Percentiles rank a stretch among this genome's conserved stretches.
Conservation (phyloP, 2,329 filamentous ascomycete species). For the Cladophialophora exuberans region DNA sequence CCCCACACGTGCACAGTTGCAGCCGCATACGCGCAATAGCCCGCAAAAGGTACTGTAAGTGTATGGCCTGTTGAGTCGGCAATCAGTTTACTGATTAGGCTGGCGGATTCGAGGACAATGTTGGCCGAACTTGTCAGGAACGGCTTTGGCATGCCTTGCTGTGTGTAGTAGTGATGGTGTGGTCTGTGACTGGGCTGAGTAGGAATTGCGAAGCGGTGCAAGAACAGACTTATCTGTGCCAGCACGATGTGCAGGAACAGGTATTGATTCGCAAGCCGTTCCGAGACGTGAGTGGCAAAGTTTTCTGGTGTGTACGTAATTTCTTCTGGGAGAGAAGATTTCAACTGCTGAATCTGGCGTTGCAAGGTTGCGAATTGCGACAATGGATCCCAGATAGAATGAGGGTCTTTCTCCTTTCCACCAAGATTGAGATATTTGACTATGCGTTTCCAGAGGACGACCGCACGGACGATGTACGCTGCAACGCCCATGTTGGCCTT, state of each 20-base stretch:
- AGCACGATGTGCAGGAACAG: slow-evolving; percentile 88
- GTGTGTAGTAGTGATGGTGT: slow-evolving; percentile 36
- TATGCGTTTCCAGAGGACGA: slow-evolving; percentile 87
- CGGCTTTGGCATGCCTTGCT: slow-evolving; percentile 72
- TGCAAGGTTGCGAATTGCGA: slow-evolving; percentile 75
- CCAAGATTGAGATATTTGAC: slow-evolving; percentile 90
- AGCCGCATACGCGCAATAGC: slow-evolving; percentile 91
- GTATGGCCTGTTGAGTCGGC: slow-evolving; percentile 78
- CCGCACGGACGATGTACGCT: slow-evolving; percentile 82
- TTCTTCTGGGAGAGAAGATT: slow-evolving; percentile 67
- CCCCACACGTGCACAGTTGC: slow-evolving; percentile 94
- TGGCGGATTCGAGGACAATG: slow-evolving; percentile 80
- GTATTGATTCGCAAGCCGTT: slow-evolving; percentile 87
- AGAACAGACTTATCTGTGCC: slow-evolving; percentile 86
- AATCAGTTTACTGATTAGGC: slow-evolving; percentile 81
- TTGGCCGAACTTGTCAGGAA: slow-evolving; percentile 77
- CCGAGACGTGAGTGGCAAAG: slow-evolving; percentile 78
- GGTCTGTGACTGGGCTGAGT: slow-evolving; percentile 63
- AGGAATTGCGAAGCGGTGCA: slow-evolving; percentile 84
- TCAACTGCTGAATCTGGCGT: slow-evolving; percentile 71
- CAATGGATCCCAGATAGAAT: slow-evolving; percentile 79
- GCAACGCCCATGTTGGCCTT: slow-evolving; percentile 91
- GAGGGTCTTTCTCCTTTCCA: slow-evolving; percentile 75
- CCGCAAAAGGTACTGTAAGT: slow-evolving; percentile 87
- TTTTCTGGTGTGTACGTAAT: slow-evolving; percentile 82